phyloP scores from a whole-genome alignment of 768 basidiomycete species.

The Cytidiella melzeri region DNA sequence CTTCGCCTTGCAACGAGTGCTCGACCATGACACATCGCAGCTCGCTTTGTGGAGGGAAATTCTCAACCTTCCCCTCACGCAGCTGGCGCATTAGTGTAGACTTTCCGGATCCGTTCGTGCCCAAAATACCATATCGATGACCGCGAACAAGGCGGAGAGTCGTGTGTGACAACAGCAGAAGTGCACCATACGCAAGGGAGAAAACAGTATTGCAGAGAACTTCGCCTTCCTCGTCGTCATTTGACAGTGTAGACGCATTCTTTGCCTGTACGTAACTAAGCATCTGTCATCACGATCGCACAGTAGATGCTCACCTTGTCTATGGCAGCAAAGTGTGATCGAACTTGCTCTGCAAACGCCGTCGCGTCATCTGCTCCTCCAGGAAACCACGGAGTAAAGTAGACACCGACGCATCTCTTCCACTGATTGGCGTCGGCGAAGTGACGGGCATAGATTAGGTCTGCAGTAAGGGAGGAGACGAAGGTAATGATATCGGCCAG shows the following conservation, averaged over 20 bases:
- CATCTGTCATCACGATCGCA: not conserved
- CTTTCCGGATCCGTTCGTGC: slow-evolving; percentile 95
- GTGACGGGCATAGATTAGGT: slow-evolving; percentile 59
- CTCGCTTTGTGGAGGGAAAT: slow-evolving; percentile 86
- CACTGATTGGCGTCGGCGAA: slow-evolving; percentile 52
- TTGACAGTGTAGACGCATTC: slow-evolving; percentile 36
- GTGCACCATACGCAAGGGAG: slow-evolving; percentile 92
- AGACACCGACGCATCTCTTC: slow-evolving; percentile 67
- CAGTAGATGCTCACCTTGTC: slow-evolving; percentile 47
- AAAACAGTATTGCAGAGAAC: slow-evolving; percentile 89
- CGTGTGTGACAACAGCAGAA: slow-evolving; percentile 92
- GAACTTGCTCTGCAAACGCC: slow-evolving; percentile 56
- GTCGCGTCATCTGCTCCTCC: slow-evolving; percentile 36
- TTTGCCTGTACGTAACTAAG: slow-evolving; percentile 42
- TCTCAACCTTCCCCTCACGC: slow-evolving; percentile 91
- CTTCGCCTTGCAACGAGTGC: slow-evolving; percentile 93
- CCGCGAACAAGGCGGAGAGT: slow-evolving; percentile 85
- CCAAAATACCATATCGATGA: slow-evolving; percentile 90
- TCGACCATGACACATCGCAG: slow-evolving; percentile 95
- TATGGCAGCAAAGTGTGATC: slow-evolving; percentile 68
- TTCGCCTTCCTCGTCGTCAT: slow-evolving; percentile 68
- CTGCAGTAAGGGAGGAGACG: slow-evolving; percentile 67
- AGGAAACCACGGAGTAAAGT: slow-evolving; percentile 64
- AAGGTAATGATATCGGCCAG: slow-evolving; percentile 62
- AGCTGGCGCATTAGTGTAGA: slow-evolving; percentile 94